phyloP scores from a whole-genome alignment of 257 asterid genomes.

The Ocimum tenuiflorum region DNA sequence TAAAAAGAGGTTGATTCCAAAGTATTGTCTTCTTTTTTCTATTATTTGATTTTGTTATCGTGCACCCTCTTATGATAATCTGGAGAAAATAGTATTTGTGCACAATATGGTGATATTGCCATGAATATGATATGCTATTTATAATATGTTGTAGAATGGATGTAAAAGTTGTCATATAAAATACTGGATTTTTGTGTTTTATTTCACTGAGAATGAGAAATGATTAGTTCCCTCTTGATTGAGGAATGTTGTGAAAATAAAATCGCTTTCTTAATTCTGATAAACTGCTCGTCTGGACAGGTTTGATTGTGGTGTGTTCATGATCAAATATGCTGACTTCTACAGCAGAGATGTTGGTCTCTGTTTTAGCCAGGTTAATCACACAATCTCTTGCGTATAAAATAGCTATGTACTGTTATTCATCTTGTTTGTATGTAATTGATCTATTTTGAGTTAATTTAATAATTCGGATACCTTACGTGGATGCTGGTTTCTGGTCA shows the following conservation, averaged over 20 bases:
- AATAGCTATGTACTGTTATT: background rate
- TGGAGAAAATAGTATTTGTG: background rate
- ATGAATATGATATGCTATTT: background rate
- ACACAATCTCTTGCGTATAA: background rate
- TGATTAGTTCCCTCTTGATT: background rate
- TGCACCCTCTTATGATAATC: background rate
- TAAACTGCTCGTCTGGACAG: slow-evolving; percentile 36
- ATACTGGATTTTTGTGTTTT: background rate
- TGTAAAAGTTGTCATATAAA: background rate
- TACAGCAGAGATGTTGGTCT: slow-evolving; percentile 81
- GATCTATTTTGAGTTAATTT: background rate
- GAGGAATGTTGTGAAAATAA: slow-evolving; percentile 3
- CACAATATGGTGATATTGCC: background rate
- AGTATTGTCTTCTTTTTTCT: background rate
- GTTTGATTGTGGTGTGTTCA: slow-evolving; percentile 88
- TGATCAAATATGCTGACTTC: slow-evolving; percentile 88
- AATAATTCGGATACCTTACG: background rate
- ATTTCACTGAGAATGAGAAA: background rate
- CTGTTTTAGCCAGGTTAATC: slow-evolving; percentile 66
- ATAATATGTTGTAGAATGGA: background rate
- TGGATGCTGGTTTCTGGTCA: background rate
- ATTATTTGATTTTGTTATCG: background rate
- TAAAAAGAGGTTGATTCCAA: no score
- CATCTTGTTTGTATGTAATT: background rate
- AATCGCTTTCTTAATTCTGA: background rate